Conservation (phyloP, 768 basidiomycete species). For the Gloeophyllum trabeum region DNA sequence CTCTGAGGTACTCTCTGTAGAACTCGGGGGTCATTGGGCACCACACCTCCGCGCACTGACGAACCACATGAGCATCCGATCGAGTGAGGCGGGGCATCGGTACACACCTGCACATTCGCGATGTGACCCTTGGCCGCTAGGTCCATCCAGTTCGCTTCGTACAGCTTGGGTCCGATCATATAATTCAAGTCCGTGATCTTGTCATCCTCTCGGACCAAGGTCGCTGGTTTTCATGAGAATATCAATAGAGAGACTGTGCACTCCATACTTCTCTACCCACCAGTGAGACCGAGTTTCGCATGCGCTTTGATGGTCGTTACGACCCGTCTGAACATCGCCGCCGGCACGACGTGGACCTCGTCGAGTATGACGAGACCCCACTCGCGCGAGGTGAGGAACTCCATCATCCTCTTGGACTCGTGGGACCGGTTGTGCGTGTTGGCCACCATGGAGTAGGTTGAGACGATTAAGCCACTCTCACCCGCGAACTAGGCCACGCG, state of each 20-base stretch:
- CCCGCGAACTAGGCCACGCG: constrained; percentile 66
- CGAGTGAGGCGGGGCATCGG: not conserved
- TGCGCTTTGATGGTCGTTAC: constrained; percentile 99
- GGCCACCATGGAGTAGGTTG: constrained; percentile 99
- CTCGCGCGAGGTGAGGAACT: constrained; percentile 93
- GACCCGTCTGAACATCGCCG: constrained; percentile 96
- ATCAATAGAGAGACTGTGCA: not conserved
- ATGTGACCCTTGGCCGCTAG: constrained; percentile 98
- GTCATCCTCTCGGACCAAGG: constrained; percentile 96
- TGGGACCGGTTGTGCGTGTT: constrained; percentile 98
- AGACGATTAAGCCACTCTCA: constrained; percentile 95
- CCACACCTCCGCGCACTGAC: constrained; percentile 97
- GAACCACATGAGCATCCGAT: constrained; percentile 2
- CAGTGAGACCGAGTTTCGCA: constrained; percentile 94
- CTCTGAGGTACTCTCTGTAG: constrained; percentile 92
- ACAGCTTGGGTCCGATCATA: constrained; percentile 98
- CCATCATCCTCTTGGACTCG: constrained; percentile 99
- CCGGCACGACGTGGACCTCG: constrained; percentile 99
- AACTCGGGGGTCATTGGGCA: constrained; percentile 99
- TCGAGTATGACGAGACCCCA: constrained; percentile 99
- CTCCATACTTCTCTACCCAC: constrained; percentile 27
- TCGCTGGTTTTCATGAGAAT: constrained; percentile 41
- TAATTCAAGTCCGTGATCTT: constrained; percentile 98
- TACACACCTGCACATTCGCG: constrained; percentile 82
- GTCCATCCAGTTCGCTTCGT: constrained; percentile 99